phyloP scores from a whole-genome alignment of 2,329 filamentous ascomycete genomes.

The Sphaceloma murrayae region DNA sequence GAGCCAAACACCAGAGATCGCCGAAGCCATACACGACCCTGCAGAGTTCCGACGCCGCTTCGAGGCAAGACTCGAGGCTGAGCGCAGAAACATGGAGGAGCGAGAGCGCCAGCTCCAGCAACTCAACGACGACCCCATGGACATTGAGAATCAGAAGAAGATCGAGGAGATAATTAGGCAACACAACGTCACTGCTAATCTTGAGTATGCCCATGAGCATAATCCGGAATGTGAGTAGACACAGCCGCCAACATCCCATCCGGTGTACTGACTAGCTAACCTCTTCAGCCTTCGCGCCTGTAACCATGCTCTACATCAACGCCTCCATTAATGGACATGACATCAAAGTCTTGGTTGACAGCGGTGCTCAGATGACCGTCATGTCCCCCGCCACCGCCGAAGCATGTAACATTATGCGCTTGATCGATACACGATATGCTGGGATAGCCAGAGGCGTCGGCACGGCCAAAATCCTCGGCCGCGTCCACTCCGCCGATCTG shows the following conservation, averaged over 20 bases:
- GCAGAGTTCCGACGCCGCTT: conserved; percentile 66
- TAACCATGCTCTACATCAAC: conserved; percentile 93
- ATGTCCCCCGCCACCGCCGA: conserved; percentile 94
- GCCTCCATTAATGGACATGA: conserved; percentile 88
- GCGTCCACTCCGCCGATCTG: conserved; percentile 91
- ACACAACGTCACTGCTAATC: conserved; percentile 85
- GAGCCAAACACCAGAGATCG: conserved; percentile 65
- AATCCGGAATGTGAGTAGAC: conserved; percentile 74
- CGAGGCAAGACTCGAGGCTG: conserved; percentile 56
- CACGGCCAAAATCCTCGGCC: conserved; percentile 86
- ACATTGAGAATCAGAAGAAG: conserved; percentile 77
- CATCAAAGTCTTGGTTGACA: conserved; percentile 94
- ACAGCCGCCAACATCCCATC: neutral
- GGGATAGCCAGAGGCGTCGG: conserved; percentile 90
- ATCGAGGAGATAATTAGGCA: conserved; percentile 98
- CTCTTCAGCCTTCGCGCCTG: conserved; percentile 80
- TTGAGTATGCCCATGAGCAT: conserved; percentile 94
- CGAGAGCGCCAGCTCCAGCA: conserved; percentile 73
- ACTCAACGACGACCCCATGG: conserved; percentile 89
- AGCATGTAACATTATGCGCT: conserved; percentile 86
- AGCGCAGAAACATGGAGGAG: conserved; percentile 62
- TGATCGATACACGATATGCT: conserved; percentile 85
- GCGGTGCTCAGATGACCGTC: conserved; percentile 93
- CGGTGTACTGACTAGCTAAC: neutral
- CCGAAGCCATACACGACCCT: conserved; percentile 64